Conservation (phyloP, 257 asterid species). For the Solanum verrucosum region DNA sequence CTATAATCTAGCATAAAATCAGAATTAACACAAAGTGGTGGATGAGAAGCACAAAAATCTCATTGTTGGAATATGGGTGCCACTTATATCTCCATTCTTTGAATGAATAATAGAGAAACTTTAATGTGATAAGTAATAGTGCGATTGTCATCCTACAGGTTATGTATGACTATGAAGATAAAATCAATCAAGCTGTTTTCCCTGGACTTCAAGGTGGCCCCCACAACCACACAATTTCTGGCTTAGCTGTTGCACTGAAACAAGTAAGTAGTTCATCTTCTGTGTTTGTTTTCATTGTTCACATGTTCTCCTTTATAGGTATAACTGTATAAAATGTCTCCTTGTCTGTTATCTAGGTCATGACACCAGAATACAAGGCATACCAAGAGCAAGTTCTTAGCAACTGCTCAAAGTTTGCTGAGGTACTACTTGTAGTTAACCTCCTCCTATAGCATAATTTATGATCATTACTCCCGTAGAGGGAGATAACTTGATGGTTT, state of each 20-base stretch:
- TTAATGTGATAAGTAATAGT: background rate
- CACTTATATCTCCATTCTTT: background rate
- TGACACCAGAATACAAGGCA: slow-evolving; percentile 85
- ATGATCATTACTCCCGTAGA: background rate
- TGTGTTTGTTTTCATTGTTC: slow-evolving; percentile 5
- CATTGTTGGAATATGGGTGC: background rate
- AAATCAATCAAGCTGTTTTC: slow-evolving; percentile 93
- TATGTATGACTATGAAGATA: slow-evolving; percentile 82
- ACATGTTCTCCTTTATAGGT: background rate
- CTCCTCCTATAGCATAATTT: background rate
- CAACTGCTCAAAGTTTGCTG: slow-evolving; percentile 83
- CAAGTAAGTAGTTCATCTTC: slow-evolving; percentile 66
- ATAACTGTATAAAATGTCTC: background rate
- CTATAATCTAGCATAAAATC: background rate
- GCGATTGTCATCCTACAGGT: slow-evolving; percentile 39
- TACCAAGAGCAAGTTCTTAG: slow-evolving; percentile 90
- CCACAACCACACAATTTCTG: slow-evolving; percentile 95
- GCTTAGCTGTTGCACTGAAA: slow-evolving; percentile 88
- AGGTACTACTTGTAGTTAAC: slow-evolving; percentile 35
- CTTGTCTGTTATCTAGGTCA: slow-evolving; percentile 43
- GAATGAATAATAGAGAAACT: background rate
- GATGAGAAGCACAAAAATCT: background rate
- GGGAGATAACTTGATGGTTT: background rate
- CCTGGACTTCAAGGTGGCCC: slow-evolving; percentile 99
- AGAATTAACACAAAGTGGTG: background rate